Percentiles rank a stretch among this genome's conserved stretches.
Evolutionary conservation across 495 filamentous ascomycete species (phyloP).

Genomic region (Jackrogersella multiformis): DNA sequence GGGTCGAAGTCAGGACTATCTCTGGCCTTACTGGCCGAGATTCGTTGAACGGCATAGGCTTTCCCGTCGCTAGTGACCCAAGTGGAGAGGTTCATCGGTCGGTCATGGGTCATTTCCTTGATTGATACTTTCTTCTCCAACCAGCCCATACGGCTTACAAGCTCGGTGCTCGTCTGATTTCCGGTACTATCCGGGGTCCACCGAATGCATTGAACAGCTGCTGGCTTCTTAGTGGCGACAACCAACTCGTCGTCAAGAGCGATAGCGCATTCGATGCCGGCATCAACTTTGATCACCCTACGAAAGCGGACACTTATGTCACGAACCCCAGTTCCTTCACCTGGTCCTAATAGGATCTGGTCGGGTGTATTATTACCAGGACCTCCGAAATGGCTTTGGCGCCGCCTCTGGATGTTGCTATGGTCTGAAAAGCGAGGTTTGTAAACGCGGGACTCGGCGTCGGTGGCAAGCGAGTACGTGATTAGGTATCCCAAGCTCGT

Average conservation of each 20-base stretch:
- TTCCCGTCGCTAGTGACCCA: slow-evolving; percentile 93
- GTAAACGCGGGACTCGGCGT: slow-evolving; percentile 83
- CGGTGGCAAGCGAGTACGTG: slow-evolving; percentile 91
- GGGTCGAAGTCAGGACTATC: slow-evolving; percentile 49
- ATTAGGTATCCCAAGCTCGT: slow-evolving; percentile 89
- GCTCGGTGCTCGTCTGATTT: slow-evolving; percentile 88
- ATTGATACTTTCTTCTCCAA: slow-evolving; percentile 78
- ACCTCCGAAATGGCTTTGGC: slow-evolving; percentile 74
- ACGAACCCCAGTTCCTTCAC: slow-evolving; percentile 80
- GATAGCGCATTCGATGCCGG: slow-evolving; percentile 86
- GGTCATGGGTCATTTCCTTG: slow-evolving; percentile 91
- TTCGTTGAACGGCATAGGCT: slow-evolving; percentile 90
- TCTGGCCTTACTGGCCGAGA: slow-evolving; percentile 33
- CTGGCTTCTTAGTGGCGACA: slow-evolving; percentile 91
- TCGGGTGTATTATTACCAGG: slow-evolving; percentile 62
- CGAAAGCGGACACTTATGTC: slow-evolving; percentile 92
- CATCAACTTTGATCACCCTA: slow-evolving; percentile 98
- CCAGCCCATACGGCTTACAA: slow-evolving; percentile 87
- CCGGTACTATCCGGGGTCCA: slow-evolving; percentile 87
- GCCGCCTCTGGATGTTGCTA: slow-evolving; percentile 71
- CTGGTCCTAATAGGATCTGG: slow-evolving; percentile 67
- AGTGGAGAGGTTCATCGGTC: slow-evolving; percentile 94
- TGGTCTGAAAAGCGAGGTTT: slow-evolving; percentile 76
- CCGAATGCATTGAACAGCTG: slow-evolving; percentile 93
- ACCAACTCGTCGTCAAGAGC: slow-evolving; percentile 93